Evolutionary conservation across 208 protist genomes (phyloP), one percentile per base, ranked within the genome.

Genomic region (Leishmania guyanensis): DNA sequence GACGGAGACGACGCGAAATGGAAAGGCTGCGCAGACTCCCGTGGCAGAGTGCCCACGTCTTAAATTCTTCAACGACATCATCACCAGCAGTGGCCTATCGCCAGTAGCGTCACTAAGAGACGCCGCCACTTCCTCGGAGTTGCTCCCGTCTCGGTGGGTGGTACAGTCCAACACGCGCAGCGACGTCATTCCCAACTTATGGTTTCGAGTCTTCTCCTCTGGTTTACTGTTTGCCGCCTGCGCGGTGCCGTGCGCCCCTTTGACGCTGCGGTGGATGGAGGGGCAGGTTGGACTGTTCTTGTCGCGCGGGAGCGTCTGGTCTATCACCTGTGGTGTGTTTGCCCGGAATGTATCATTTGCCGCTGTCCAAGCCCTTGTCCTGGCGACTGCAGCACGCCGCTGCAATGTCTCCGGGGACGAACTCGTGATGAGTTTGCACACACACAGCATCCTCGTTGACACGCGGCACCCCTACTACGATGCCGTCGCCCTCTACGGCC

Each of bases 401-500:
- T 75, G 26, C 75, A 43, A 51, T 72, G 69, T 70, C 12, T 58
- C 54, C 60, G 62, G 75, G 75, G 33, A 72, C 16, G 46, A 72
- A 14, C 64, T 73, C 10, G 54, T 75, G 65, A 56, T 84, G 68
- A 54, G 75, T 3, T n/a, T 51, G 50, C 51, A 56, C 33, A 54
- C 75, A 14, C 65, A 75, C 51, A 75, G 65, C 83, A 76, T 6
- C 62, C 62, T 89, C 4, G 91, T 93, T 16, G 92, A 97, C 54
- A 78, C 77, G 36, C 88, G 92, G 36, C 94, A 97, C 80, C 91
- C 92, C 4, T 97, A 91, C 82, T 97, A 97, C 81, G 78, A 86
- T 60, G 77, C 92, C 0, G 91, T 86, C 5, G 82, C 51, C n/a
- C 79, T 89, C 51, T 87, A 88, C 79, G 69, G 77, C 10, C 70